Percentiles rank a stretch among this genome's conserved stretches.
phyloP scores from a whole-genome alignment of 805 yeast genomes.

The Peterozyma toletana region DNA sequence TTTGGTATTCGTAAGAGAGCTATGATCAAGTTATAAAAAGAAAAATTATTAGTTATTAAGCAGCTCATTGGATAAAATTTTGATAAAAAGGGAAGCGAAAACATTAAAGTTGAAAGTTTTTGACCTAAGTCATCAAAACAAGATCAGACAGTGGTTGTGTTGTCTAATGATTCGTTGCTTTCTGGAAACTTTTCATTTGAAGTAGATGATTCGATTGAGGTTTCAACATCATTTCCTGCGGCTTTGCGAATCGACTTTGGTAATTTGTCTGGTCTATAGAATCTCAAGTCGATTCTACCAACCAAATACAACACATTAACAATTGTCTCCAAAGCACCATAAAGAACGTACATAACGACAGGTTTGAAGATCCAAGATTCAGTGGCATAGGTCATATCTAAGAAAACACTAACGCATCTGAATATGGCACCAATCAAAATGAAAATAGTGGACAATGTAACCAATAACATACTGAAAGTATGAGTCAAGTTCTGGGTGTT shows the following conservation, averaged over 20 bases:
- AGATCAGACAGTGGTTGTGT: neutral
- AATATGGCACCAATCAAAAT: conserved; percentile 43
- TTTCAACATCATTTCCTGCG: neutral
- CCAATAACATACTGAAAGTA: conserved; percentile 40
- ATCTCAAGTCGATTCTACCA: conserved; percentile 67
- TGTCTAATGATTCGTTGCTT: conserved; percentile 3
- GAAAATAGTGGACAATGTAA: conserved; percentile 37
- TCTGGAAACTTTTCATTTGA: conserved; percentile 1
- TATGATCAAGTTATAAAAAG: no score
- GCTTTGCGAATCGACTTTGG: neutral
- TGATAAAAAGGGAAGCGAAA: no score
- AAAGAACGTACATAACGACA: conserved; percentile 56
- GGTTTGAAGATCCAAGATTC: conserved; percentile 42
- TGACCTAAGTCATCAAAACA: no score
- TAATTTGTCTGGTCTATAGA: conserved; percentile 61
- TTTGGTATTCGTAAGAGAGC: no score
- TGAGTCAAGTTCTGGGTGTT: conserved; percentile 29
- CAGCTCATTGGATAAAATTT: no score
- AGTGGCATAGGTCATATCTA: conserved; percentile 19
- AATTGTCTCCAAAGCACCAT: conserved; percentile 61
- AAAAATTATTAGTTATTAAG: no score
- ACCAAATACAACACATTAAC: conserved; percentile 50
- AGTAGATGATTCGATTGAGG: neutral
- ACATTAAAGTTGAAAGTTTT: no score
- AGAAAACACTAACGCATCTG: conserved; percentile 41